phyloP scores from a whole-genome alignment of 805 yeast genomes.

The Ogataea wickerhamii region DNA sequence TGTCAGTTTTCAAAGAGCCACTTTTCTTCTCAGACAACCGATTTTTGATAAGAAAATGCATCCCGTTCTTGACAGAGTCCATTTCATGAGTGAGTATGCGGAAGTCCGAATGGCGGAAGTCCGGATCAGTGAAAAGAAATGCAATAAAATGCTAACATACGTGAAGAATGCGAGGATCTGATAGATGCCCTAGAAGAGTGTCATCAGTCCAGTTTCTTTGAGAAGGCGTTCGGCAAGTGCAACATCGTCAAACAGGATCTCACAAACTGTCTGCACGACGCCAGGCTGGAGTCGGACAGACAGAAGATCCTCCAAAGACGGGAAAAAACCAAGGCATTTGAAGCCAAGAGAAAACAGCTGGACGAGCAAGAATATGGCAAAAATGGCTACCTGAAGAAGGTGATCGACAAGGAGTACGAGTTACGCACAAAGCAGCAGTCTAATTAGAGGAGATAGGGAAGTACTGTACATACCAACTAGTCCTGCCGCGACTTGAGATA shows the following conservation, averaged over 20 bases:
- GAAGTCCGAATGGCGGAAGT: slow-evolving; percentile 35
- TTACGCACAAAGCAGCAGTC: slow-evolving; percentile 4
- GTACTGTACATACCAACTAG: slow-evolving; percentile 39
- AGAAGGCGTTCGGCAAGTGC: slow-evolving; percentile 77
- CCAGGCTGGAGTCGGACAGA: slow-evolving; percentile 61
- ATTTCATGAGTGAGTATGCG: slow-evolving; percentile 28
- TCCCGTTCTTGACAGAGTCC: slow-evolving; percentile 31
- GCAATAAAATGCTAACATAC: slow-evolving; percentile 1
- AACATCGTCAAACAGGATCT: slow-evolving; percentile 80
- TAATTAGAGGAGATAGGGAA: neutral
- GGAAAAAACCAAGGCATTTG: slow-evolving; percentile 52
- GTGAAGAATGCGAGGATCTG: slow-evolving; percentile 66
- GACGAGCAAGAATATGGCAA: slow-evolving; percentile 83
- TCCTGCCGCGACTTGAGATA: slow-evolving; percentile 94
- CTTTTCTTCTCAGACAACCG: too few species aligned
- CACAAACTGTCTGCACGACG: slow-evolving; percentile 72
- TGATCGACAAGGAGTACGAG: slow-evolving; percentile 50
- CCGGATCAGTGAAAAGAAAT: neutral
- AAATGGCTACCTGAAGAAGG: slow-evolving; percentile 61
- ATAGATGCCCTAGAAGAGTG: slow-evolving; percentile 89
- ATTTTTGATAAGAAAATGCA: too few species aligned
- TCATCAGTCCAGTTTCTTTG: slow-evolving; percentile 64
- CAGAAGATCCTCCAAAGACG: slow-evolving; percentile 51
- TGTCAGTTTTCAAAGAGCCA: too few species aligned
- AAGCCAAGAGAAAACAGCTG: slow-evolving; percentile 53